phyloP scores from a whole-genome alignment of 2,329 filamentous ascomycete genomes.

The Penicillium sp. region DNA sequence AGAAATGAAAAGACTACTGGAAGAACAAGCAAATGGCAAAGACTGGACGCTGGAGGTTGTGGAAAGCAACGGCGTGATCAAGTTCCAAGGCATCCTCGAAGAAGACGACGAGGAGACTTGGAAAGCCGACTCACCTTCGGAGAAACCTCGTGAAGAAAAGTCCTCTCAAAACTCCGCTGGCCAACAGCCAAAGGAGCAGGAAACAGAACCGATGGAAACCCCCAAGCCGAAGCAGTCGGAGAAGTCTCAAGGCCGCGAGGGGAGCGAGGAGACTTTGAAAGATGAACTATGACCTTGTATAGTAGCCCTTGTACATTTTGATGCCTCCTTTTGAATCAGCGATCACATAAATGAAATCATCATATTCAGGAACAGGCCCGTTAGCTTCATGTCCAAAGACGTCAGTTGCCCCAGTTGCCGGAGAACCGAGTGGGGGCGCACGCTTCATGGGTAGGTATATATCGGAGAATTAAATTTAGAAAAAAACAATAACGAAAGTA shows the following conservation, averaged over 20 bases:
- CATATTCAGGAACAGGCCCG: not conserved
- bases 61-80: conserved; percentile 63
- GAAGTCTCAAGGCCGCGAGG: conserved; percentile 18
- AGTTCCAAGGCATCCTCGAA: conserved; percentile 70
- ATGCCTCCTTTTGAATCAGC: not conserved
- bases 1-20: conserved; percentile 65
- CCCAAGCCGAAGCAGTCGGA: conserved; percentile 10
- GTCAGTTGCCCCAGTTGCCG: conserved; percentile 24
- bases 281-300: conserved; percentile 36
- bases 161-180: conserved; percentile 19
- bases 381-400: conserved; percentile 24
- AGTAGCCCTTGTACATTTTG: conserved; percentile 14
- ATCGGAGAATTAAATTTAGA: no score
- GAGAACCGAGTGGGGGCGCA: conserved; percentile 18
- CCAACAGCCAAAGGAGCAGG: conserved; percentile 25
- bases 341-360: not conserved
- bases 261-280: conserved; percentile 43
- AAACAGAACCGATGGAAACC: conserved; percentile 8
- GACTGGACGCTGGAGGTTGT: conserved; percentile 81
- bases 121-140: conserved; percentile 17
- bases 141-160: conserved; percentile 13
- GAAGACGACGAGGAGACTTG: conserved; percentile 52
- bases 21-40: conserved; percentile 66
- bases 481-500: not conserved
- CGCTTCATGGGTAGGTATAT: not conserved